Base-by-base conservation (phyloP, 129 eudicot species). In the Silybum marianum region DNA sequence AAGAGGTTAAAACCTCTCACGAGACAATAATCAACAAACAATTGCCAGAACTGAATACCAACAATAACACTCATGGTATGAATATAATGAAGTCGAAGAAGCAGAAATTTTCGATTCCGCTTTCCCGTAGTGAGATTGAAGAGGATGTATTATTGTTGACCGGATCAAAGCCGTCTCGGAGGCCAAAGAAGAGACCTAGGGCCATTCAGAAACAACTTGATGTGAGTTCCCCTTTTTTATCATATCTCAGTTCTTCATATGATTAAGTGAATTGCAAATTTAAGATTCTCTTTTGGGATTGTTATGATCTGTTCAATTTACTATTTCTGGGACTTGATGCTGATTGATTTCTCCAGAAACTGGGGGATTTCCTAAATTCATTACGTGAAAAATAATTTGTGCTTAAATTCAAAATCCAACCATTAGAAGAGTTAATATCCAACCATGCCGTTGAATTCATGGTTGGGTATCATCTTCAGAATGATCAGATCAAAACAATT, bases 131-230 rank as follows among this genome's bases (percentile, higher is more conserved):
- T 9, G 91, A 90, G 85, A 90, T 85, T 46, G 93, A 90, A 54
- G 91, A 87, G 77, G 93, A 90, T 81, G 22, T 87, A 9, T 90
- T 25, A 30, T 73, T 81, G 0, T 13, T 87, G 79, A 87, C 77
- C 42, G 93, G 91, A 75, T 72, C 84, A 18, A 90, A 85, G 74
- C 88, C 88, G 0, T 32, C 84, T n/a, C 73, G 90, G 85, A 85
- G 89, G 76, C 89, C 89, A 8, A 89, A 74, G 84, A 89, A 87
- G 86, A 80, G 90, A 69, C 72, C 74, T 2, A 89, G 75, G 76
- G 42, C 40, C 46, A 46, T 84, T 0, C 93, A 89, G 81, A 85
- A 74, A 58, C 86, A 76, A 21, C 69, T 89, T 12, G 90, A 87
- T 60, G 93, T 89, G 46, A 86, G 88, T 48, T 32, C 23, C 10